Evolutionary conservation across 108 stramenopile genomes (phyloP), one percentile per base, ranked within the genome.

Genomic region (Stephanodiscus minutulus): DNA sequence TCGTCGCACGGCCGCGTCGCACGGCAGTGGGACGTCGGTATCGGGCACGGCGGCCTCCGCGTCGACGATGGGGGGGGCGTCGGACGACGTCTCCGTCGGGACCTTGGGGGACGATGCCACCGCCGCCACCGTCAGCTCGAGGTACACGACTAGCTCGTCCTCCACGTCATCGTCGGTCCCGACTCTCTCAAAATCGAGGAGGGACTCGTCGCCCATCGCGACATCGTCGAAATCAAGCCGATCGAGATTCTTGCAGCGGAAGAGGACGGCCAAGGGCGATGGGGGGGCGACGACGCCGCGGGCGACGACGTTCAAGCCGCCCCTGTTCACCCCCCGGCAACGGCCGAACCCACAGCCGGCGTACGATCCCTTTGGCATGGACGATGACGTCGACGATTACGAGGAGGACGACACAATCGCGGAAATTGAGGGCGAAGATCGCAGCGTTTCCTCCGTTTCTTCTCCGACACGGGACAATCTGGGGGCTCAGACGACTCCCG

Each of bases 341-440:
- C 61, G 58, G 17, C 54, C 47, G 24, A 52, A 44, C 7, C 47
- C 17, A 11, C 65, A 73, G 27, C 64, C 73, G 18, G 68, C 74
- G 18, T 81, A 73, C 61, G 79, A 81, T 69, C 79, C 79, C 31
- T 81, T 79, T 55, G 41, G 79, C 25, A 46, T 66, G 21, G 72
- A 79, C 18, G 72, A 72, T 3, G 61, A 73, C 55, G 43, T 57
- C 10, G 49, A 72, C 48, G 50, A 72, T 15, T 28, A 28, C 20
- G 37, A 66, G 36, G 46, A 20, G 7, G 59, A 50, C 13, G 37
- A 13, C 7, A 63, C 13, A 35, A 49, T 61, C 2, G 60, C 60
- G 17, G 74, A 25, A 35, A 49, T 61, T 5, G 60, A 49, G 17
- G 74, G 36, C 7, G 57, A 36, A 58, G 33, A 6, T 58, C 57